Base-by-base conservation (phyloP, 805 yeast genomes). In the Clavispora santaluciae region DNA sequence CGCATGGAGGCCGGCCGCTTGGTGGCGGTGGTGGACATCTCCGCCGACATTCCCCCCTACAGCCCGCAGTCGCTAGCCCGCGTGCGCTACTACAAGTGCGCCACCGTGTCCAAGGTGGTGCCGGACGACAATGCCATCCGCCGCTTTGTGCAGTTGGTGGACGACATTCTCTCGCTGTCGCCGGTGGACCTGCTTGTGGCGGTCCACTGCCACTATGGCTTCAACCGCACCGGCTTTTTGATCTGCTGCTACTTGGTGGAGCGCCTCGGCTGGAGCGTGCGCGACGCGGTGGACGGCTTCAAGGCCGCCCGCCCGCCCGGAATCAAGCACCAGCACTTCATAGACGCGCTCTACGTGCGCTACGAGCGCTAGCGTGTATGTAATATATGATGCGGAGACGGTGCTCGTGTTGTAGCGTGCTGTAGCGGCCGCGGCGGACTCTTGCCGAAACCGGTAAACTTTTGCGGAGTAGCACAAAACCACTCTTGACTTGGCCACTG, bases 161-260 rank as follows among this genome's bases (percentile, higher is more conserved):
- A 78, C 46, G 65, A 68, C 35, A 69, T 78, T 15, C 52, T 75
- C 21, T 17, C 48, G 3, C 45, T 48, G 6, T 31, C 52, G 5
- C 43, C 44, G 4, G 49, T 49, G 16, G 41, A 50, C 13, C 76
- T 76, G 5, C 60, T 69, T 20, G 63, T 82, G 6, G 87, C 75
- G 0, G 83, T 85, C 6, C 93, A 85, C 58, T 84, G 93, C 55
- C 93, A 84, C 57, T 84, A 84, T 55, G 93, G 91, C 5, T 86
- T 83, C 61, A 84, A 84, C 57, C 65, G 91, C 42, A 84, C 91
- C 0, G 91, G 93, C 2, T 84, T 78, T 51, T 67, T 85, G 38
- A 76, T 84, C 15, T 80, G 86, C 54, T 76, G 85, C 53, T 85
- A 79, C 55, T 63, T 84, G 52, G 70, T 85, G 18, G 87, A 82